phyloP scores from a whole-genome alignment of 75 land plant species.

The Isoetes taiwanensis region DNA sequence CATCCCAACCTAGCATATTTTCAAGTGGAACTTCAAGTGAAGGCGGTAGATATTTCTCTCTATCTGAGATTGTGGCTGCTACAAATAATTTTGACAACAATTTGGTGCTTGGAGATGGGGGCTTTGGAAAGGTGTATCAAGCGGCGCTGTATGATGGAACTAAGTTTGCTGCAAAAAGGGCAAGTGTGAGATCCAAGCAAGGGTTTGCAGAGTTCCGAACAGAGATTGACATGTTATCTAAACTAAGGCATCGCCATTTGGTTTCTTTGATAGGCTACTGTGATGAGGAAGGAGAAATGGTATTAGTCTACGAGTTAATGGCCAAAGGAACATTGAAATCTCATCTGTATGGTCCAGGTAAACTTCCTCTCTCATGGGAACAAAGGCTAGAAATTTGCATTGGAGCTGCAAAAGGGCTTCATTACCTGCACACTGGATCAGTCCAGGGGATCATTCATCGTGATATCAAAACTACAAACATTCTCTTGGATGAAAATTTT shows the following conservation, averaged over 20 bases:
- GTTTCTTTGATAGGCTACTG: slow-evolving; percentile 32
- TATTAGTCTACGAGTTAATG: slow-evolving; percentile 9
- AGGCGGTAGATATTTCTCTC: slow-evolving; percentile 33
- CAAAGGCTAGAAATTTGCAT: slow-evolving; percentile 84
- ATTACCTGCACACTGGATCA: slow-evolving; percentile 86
- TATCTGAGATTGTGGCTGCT: slow-evolving; percentile 28
- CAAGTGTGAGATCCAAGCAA: slow-evolving; percentile 43
- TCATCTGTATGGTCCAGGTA: not conserved
- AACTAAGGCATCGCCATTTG: slow-evolving; percentile 52
- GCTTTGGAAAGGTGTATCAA: slow-evolving; percentile 41
- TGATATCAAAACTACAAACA: slow-evolving; percentile 53
- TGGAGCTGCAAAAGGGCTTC: slow-evolving; percentile 74
- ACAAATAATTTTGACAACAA: slow-evolving; percentile 31
- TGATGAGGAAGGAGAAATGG: slow-evolving; percentile 9
- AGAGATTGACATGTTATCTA: slow-evolving; percentile 64
- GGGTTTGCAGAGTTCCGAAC: slow-evolving; percentile 53
- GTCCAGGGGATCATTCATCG: slow-evolving; percentile 55
- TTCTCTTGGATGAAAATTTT: slow-evolving; percentile 40
- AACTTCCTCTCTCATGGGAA: slow-evolving; percentile 11
- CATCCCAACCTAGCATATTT: slow-evolving; percentile 18
- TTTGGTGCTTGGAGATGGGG: slow-evolving; percentile 34
- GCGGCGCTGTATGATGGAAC: slow-evolving; percentile 40
- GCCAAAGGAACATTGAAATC: slow-evolving; percentile 3
- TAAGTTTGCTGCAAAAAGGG: slow-evolving; percentile 52
- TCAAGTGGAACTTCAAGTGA: slow-evolving; percentile 20